A percentile compares a stretch with the other conserved stretches of the same genome.
Conservation (phyloP, 371 early-diverging fungal genomes). For the Funneliformis caledonium region DNA sequence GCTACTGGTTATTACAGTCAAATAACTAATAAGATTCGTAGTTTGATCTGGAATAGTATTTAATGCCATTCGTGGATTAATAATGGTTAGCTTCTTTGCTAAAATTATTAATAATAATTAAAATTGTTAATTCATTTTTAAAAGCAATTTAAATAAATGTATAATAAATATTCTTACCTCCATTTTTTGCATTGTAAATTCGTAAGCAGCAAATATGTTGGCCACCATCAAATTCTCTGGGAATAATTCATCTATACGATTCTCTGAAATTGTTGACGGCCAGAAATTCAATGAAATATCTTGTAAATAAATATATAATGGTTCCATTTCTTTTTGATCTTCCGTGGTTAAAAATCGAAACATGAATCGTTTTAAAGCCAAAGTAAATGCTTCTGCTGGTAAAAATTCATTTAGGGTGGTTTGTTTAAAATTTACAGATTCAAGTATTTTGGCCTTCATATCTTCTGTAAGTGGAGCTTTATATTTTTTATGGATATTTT, state of each 20-base stretch:
- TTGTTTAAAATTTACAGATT: not conserved
- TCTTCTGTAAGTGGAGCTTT: not conserved
- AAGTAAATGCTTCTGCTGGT: conserved; percentile 25
- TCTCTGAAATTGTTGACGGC: not conserved
- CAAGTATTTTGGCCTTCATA: not conserved
- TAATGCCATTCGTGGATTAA: no score
- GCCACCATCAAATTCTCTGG: not conserved
- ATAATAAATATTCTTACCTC: conserved; percentile 19
- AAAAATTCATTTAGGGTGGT: not conserved
- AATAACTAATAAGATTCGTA: no score
- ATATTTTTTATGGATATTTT: conserved; percentile 19
- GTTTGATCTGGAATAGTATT: no score
- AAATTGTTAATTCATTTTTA: no score
- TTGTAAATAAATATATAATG: not conserved
- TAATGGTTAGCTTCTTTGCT: no score
- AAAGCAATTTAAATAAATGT: no score
- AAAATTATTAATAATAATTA: no score
- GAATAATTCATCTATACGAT: not conserved
- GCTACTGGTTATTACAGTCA: no score
- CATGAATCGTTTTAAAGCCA: conserved; percentile 20
- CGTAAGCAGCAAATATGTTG: not conserved
- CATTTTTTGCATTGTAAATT: not conserved
- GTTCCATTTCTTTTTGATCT: not conserved
- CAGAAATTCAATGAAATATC: conserved; percentile 1
- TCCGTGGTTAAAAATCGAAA: not conserved